Percentiles rank a stretch among this genome's conserved stretches.
Conservation (phyloP, 164 flowering plant genomes). For the Vitis cinerea region DNA sequence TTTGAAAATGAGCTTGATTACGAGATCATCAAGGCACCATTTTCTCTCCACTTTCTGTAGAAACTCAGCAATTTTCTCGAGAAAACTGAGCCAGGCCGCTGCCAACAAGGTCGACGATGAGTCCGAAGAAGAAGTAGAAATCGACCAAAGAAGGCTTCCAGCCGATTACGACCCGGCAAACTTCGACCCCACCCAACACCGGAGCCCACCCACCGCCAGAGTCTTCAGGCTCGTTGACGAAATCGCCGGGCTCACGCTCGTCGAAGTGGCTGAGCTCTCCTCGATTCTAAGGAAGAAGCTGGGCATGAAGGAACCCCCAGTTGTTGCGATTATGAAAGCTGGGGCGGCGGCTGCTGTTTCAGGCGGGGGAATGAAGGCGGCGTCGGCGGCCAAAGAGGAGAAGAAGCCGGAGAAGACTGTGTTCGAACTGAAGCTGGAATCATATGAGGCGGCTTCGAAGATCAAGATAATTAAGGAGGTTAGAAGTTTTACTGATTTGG, state of each 20-base stretch:
- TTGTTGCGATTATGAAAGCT: conserved; percentile 70
- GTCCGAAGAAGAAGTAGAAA: conserved; percentile 60
- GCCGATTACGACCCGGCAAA: conserved; percentile 81
- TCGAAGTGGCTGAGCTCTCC: conserved; percentile 57
- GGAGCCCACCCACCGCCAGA: conserved; percentile 84
- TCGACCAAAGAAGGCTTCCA: conserved; percentile 83
- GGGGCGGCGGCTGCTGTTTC: conserved; percentile 53
- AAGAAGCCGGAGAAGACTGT: conserved; percentile 74
- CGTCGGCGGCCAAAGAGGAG: conserved; percentile 57
- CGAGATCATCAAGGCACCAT: conserved; percentile 38
- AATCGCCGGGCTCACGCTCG: conserved; percentile 59
- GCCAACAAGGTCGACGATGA: conserved; percentile 50
- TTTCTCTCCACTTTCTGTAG: not conserved
- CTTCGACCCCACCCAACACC: conserved; percentile 85
- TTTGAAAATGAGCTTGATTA: conserved; percentile 48
- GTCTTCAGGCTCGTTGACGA: conserved; percentile 90
- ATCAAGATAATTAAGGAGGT: conserved; percentile 81
- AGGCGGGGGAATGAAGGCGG: conserved; percentile 29
- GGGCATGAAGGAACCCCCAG: conserved; percentile 61
- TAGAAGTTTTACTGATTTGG: conserved; percentile 74
- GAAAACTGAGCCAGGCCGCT: no score
- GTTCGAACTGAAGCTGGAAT: conserved; percentile 68
- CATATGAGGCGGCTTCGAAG: conserved; percentile 69
- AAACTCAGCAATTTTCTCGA: no score
- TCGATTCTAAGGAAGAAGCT: conserved; percentile 65